Evolutionary conservation across 441 rosid genomes (phyloP), one percentile per base, ranked within the genome.

Genomic region (Flueggea neowawraea): DNA sequence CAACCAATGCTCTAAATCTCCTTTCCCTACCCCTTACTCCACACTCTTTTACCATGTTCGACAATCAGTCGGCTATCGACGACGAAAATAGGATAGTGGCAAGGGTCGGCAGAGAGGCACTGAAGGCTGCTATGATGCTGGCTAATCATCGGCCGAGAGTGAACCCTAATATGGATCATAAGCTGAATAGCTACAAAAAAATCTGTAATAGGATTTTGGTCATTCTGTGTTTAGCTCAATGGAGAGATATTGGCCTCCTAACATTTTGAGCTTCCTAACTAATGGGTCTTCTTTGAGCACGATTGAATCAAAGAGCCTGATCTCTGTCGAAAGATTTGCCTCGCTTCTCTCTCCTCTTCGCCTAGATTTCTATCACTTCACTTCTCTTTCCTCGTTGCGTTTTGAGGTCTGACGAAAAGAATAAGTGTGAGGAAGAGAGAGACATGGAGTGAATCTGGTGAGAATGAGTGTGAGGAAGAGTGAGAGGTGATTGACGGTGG

Each of bases 111-210:
- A 54, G 28, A 61, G 32, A 65, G 58, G 28, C 58, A 10, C 13
- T n/a, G n/a, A n/a, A n/a, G n/a, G n/a, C n/a, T n/a, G n/a, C 22
- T 60, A 54, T 71, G 59, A 51, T 65, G 51, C 57, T 71, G 48
- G 67, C 83, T 45, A 78, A 69, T 69, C 90, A 81, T 72, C 80
- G 89, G 78, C 78, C 88, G 61, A 81, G 95, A 75, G 70, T 76
- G 67, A 86, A 80, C 82, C 88, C 95, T 72, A 88, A 83, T 75
- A 88, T 82, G 75, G 90, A 90, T 70, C 91, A 82, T 68, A 78
- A 72, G 75, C 88, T 95, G 4, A 91, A 86, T 48, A 81, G 65
- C 69, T 90, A 90, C 70, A 93, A 90, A 43, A 88, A 80, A n/a
- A n/a, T 78, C 82, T 90, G 67, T 79, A 82, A 44, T 72, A 88